Evolutionary conservation across 768 basidiomycete species (phyloP).

Genomic region (Polyporus arcularius): DNA sequence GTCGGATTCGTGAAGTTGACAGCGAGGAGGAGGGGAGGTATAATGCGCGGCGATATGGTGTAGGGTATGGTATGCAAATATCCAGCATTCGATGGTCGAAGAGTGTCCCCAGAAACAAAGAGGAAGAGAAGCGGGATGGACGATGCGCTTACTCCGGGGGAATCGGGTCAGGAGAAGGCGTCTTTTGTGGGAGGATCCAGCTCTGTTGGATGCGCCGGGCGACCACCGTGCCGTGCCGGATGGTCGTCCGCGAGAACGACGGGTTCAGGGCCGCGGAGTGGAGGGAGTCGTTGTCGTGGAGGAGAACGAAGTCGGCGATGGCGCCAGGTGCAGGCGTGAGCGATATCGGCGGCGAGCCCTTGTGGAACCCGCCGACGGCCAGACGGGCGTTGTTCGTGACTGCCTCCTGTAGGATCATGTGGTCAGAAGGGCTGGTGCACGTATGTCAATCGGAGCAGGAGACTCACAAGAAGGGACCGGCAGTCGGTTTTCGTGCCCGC

Average conservation of each 20-base stretch:
- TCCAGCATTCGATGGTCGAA: neutral
- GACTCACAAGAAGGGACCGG: constrained; percentile 48
- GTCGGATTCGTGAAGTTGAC: neutral
- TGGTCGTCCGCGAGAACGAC: constrained; percentile 50
- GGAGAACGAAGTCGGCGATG: constrained; percentile 58
- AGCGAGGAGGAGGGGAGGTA: neutral
- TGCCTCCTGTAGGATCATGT: constrained; percentile 40
- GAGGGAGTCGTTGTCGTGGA: constrained; percentile 48
- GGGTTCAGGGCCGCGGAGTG: constrained; percentile 54
- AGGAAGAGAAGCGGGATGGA: neutral
- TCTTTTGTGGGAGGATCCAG: constrained; percentile 34
- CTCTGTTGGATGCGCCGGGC: constrained; percentile 37
- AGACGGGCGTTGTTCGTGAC: constrained; percentile 54
- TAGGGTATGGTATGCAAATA: neutral
- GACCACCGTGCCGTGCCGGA: constrained; percentile 47
- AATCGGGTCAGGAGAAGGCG: constrained; percentile 12
- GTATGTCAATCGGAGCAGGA: neutral
- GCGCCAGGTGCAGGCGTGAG: constrained; percentile 33
- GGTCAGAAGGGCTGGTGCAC: neutral
- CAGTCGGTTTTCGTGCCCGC: constrained; percentile 50
- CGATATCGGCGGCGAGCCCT: constrained; percentile 36
- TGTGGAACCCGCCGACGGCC: constrained; percentile 38
- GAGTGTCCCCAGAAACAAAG: no score
- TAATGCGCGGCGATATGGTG: neutral
- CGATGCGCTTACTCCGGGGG: neutral